phyloP scores from a whole-genome alignment of 768 basidiomycete species.

The Kwoniella sp. region DNA sequence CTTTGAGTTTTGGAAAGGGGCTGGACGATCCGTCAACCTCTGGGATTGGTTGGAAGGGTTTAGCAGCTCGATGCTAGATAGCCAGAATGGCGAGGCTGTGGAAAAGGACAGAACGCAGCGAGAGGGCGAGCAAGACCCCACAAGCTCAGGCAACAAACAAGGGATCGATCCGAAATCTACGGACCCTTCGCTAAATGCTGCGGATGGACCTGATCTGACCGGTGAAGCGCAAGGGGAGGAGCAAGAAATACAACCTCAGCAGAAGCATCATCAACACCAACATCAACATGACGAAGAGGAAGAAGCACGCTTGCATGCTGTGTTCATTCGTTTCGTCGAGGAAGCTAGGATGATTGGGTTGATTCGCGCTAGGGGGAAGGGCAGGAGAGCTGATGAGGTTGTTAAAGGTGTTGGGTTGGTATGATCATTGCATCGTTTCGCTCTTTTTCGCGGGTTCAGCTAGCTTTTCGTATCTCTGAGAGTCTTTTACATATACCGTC shows the following conservation, averaged over 20 bases:
- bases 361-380: conserved; percentile 42
- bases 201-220: neutral
- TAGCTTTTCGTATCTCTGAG: too few relatives aligned
- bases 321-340: conserved; percentile 47
- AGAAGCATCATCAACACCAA: neutral
- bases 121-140: neutral
- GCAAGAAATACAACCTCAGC: neutral
- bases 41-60: conserved; percentile 52
- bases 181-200: too few relatives aligned
- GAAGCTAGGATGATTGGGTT: conserved; percentile 50
- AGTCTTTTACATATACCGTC: too few relatives aligned
- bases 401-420: conserved; percentile 45
- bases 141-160: neutral
- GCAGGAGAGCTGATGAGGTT: conserved; percentile 46
- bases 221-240: neutral
- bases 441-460: too few relatives aligned
- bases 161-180: too few relatives aligned
- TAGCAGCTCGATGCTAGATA: conserved; percentile 23
- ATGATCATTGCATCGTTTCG: neutral
- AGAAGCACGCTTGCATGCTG: conserved; percentile 39
- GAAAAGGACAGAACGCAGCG: neutral
- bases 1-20: conserved; percentile 39
- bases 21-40: conserved; percentile 46
- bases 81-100: neutral
- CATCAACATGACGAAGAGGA: conserved; percentile 26